These are phyloP conservation scores for Arabis alpina DNA, from an alignment of 345 rosid genomes.

Conservation along the genomic window DNA sequence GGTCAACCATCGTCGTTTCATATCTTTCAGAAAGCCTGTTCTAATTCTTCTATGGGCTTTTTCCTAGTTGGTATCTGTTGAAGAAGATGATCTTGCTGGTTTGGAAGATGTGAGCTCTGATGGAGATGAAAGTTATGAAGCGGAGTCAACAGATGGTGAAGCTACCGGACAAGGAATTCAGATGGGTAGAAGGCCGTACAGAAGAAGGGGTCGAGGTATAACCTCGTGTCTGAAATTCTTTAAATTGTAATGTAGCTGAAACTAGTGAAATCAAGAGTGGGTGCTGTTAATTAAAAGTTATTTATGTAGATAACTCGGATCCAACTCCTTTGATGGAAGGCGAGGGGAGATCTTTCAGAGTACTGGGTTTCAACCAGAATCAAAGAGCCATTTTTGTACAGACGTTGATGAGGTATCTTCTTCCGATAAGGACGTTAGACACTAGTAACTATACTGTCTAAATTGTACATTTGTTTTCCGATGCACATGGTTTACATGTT, in stretches of 20 bases:
- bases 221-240: constrained; percentile 21
- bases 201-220: constrained; percentile 79
- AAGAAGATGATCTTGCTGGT: constrained; percentile 99
- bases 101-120: constrained; percentile 97
- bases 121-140: constrained; percentile 96
- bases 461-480: not conserved
- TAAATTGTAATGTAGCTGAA: constrained; percentile 3
- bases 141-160: constrained; percentile 86
- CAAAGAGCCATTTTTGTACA: constrained; percentile 97
- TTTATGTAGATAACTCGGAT: constrained; percentile 66
- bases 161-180: constrained; percentile 71
- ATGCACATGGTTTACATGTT: constrained; percentile 8
- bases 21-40: constrained; percentile 24
- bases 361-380: constrained; percentile 88
- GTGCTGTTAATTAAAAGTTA: constrained; percentile 31
- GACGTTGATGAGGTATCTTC: constrained; percentile 81
- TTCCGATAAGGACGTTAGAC: constrained; percentile 6
- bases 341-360: constrained; percentile 93
- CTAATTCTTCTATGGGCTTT: constrained; percentile 30
- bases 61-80: constrained; percentile 88
- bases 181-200: constrained; percentile 72
- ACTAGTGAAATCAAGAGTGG: constrained; percentile 8
- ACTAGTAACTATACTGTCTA: not conserved
- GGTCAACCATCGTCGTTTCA: not conserved
- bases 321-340: constrained; percentile 98